These are phyloP conservation scores for Lactarius hengduanensis DNA, from an alignment of 768 basidiomycete genomes.

Conservation along the genomic window DNA sequence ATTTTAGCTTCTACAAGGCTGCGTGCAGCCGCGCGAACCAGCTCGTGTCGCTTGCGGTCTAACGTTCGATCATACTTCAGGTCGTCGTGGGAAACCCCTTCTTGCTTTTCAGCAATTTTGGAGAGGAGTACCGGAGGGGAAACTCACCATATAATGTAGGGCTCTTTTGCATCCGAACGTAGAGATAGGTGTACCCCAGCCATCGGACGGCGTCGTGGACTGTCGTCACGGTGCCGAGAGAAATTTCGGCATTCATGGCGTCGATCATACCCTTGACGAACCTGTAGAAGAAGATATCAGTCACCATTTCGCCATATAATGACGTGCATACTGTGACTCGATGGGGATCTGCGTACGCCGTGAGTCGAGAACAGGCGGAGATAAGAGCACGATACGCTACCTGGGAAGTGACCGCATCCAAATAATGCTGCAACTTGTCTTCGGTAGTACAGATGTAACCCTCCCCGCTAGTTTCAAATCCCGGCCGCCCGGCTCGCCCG, in stretches of 20 bases:
- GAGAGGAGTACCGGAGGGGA: neutral
- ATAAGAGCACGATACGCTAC: constrained; percentile 38
- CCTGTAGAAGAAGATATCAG: constrained; percentile 33
- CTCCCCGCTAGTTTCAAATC: constrained; percentile 87
- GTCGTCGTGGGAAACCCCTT: constrained; percentile 74
- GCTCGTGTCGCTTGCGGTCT: constrained; percentile 61
- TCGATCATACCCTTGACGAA: constrained; percentile 86
- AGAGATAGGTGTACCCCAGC: constrained; percentile 96
- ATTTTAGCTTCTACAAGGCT: constrained; percentile 70
- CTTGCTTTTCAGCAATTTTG: constrained; percentile 8
- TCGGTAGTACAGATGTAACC: constrained; percentile 95
- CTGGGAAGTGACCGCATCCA: constrained; percentile 85
- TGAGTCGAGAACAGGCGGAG: constrained; percentile 16
- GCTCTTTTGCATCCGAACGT: constrained; percentile 91
- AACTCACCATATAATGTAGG: constrained; percentile 76
- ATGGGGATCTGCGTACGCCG: constrained; percentile 70
- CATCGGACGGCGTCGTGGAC: constrained; percentile 85
- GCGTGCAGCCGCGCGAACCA: constrained; percentile 65
- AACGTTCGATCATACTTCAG: constrained; percentile 71
- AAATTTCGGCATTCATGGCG: constrained; percentile 91
- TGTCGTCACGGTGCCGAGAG: constrained; percentile 90
- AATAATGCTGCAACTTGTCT: constrained; percentile 89
- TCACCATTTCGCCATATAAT: neutral
- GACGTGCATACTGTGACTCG: constrained; percentile 77
- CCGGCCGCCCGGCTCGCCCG: constrained; percentile 90